Conservation (phyloP, 768 basidiomycete genomes). For the Coprinopsis marcescibilis region DNA sequence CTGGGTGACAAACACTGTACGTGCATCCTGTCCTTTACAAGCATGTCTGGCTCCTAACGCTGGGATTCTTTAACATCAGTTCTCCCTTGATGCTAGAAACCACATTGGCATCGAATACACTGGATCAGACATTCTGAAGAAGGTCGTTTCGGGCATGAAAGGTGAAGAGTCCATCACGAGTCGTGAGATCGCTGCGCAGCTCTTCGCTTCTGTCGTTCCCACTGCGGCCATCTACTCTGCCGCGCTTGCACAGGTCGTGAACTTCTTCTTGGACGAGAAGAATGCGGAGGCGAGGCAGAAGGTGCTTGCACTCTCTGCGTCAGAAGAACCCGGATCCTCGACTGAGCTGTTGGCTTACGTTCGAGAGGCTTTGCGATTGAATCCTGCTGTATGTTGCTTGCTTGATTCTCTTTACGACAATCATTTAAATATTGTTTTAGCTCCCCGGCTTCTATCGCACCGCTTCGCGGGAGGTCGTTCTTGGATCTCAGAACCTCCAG, state of each 20-base stretch:
- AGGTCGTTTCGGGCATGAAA: conserved; percentile 20
- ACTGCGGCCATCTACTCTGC: conserved; percentile 53
- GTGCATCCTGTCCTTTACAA: neutral
- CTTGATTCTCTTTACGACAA: too few relatives aligned
- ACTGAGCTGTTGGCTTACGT: conserved; percentile 36
- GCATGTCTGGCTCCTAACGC: neutral
- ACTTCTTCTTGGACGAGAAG: conserved; percentile 49
- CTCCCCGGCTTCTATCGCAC: conserved; percentile 39
- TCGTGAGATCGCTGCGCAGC: conserved; percentile 37
- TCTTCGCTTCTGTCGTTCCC: conserved; percentile 51
- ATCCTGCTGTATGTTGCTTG: too few relatives aligned
- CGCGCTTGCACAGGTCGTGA: conserved; percentile 48
- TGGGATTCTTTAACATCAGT: too few relatives aligned
- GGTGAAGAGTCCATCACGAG: conserved; percentile 13
- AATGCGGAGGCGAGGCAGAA: conserved; percentile 30
- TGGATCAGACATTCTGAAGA: conserved; percentile 26
- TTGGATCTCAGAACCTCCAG: conserved; percentile 23
- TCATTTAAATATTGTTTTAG: too few relatives aligned
- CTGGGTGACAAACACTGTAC: conserved; percentile 13
- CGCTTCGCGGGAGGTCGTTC: conserved; percentile 20
- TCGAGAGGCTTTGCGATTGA: conserved; percentile 38
- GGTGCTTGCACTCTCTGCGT: conserved; percentile 30
- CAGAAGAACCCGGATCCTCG: conserved; percentile 18
- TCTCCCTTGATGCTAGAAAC: conserved; percentile 6
- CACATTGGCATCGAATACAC: conserved; percentile 10